Base-by-base conservation (phyloP, 169 alveolate species). In the Theileria sp. region DNA sequence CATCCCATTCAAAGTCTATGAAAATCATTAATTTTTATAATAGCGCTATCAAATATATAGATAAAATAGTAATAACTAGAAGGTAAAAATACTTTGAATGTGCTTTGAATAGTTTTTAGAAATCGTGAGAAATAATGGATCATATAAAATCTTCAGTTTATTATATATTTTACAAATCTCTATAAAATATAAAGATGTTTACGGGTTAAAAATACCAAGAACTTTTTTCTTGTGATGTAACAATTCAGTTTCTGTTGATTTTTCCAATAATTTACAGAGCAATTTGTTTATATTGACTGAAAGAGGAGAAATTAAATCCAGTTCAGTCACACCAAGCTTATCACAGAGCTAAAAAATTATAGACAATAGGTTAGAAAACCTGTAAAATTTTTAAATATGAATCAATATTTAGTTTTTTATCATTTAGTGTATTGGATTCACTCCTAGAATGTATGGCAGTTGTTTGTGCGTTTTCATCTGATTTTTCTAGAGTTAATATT, bases 111-210 rank as follows among this genome's bases (percentile, higher is more conserved):
- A 26, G 32, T 62, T 9, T 65, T 75, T 61, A 7, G 83, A 78
- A n/a, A 82, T 82, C 8, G 85, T 64, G 32, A 50, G 32, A 36
- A 82, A 82, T 61, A 82, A 54, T 1, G 88, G 88, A 74, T 82
- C 88, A 49, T 82, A 67, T 17, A 82, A 66, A 21, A 82, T 66
- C 36, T 64, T 19, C 36, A 82, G 70, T 44, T 77, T 75, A 56
- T 82, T 82, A 74, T 26, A 82, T 6, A 77, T 15, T 12, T 28
- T 21, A 68, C 88, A 65, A 6, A 74, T 44, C 17, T 78, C 88
- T 82, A 64, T 19, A 65, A 6, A 15, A 0, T 10, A 4, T 15
- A 26, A 26, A 32, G 5, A 32, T 32, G 36, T 32, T 1, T 6
- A 66, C 1, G 23, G 44, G 6, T 2, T 44, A 21, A 66, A 66